Evolutionary conservation across 2,329 filamentous ascomycete species (phyloP), one percentile per base, ranked within the genome.

Genomic region (Zalaria sp.): DNA sequence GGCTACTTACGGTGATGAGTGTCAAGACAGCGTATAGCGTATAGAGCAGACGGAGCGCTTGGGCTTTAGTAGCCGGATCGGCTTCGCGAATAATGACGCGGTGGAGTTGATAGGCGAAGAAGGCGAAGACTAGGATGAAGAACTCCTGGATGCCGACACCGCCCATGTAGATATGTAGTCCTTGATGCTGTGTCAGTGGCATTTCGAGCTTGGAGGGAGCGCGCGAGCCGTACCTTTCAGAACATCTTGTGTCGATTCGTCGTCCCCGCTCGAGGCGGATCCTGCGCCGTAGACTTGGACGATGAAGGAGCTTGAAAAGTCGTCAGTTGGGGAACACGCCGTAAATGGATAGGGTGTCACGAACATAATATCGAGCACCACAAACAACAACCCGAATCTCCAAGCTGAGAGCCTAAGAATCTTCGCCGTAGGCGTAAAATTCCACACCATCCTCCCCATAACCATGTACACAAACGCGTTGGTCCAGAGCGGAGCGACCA

Each of bases 381-480:
- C 65, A 39, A 69, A 70, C 43, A 63, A 38, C 26, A 42, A 39
- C 29, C 45, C 41, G 38, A 49, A 46, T 25, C 40, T 37, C 46
- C 46, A 47, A 9, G 46, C 48, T 11, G 35, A 29, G 29, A 50
- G 36, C n/a, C 31, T 38, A 28, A 32, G 42, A 10, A 47, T 34
- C n/a, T 37, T 43, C 32, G 28, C 42, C 5, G 34, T 41, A 4
- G 40, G 4, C 10, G 44, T 49, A 31, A 45, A 49, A 38, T 49
- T 48, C 32, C 43, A 48, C 6, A 48, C 46, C 44, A 49, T 47
- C 6, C 48, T 42, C 18, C 46, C 48, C 40, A 47, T 43, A 26
- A 43, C 41, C 46, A 50, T 49, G 41, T 69, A 69, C 4, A 59
- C 55, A 46, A 62, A 69, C 3, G 65, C 64, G 31, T 69, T 69